A percentile compares a stretch with the other conserved stretches of the same genome.
Evolutionary conservation across 371 early-diverging fungal genomes (phyloP).

Genomic region (Actinomucor elegans): DNA sequence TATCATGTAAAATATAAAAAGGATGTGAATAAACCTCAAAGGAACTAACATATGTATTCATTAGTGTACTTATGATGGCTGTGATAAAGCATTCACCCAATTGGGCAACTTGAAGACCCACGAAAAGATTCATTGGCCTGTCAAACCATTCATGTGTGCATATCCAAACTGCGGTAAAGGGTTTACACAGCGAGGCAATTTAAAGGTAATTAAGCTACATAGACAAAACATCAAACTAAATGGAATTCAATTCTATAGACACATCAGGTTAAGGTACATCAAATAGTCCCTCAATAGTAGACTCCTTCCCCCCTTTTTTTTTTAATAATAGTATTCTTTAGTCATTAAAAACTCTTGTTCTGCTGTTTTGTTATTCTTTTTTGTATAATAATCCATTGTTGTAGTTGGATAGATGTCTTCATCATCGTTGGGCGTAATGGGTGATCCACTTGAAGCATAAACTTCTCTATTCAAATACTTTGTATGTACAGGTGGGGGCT

Average conservation of each 20-base stretch:
- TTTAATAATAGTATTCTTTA: slow-evolving; percentile 8
- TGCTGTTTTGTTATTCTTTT: background rate
- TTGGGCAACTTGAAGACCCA: slow-evolving; percentile 83
- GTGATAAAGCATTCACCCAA: slow-evolving; percentile 75
- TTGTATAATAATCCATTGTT: background rate
- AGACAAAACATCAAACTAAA: no score
- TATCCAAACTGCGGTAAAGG: slow-evolving; percentile 59
- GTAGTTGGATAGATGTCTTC: background rate
- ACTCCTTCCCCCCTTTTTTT: background rate
- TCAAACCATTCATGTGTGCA: slow-evolving; percentile 67
- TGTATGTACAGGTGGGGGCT: slow-evolving; percentile 6
- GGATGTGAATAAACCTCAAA: no score
- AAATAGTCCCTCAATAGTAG: slow-evolving; percentile 17
- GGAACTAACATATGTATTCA: background rate
- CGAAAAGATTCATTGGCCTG: slow-evolving; percentile 69
- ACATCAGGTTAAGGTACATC: slow-evolving; percentile 29
- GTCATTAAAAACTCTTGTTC: background rate
- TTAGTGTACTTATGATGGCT: slow-evolving; percentile 54
- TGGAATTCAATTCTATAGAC: no score
- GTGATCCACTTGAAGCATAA: slow-evolving; percentile 5
- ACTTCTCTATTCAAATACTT: background rate
- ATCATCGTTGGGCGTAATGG: slow-evolving; percentile 23
- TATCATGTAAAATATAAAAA: slow-evolving; percentile 53
- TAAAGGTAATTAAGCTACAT: slow-evolving; percentile 45
- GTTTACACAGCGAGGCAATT: slow-evolving; percentile 69